phyloP scores from a whole-genome alignment of 2,329 filamentous ascomycete genomes.

The Penicillium sp. region DNA sequence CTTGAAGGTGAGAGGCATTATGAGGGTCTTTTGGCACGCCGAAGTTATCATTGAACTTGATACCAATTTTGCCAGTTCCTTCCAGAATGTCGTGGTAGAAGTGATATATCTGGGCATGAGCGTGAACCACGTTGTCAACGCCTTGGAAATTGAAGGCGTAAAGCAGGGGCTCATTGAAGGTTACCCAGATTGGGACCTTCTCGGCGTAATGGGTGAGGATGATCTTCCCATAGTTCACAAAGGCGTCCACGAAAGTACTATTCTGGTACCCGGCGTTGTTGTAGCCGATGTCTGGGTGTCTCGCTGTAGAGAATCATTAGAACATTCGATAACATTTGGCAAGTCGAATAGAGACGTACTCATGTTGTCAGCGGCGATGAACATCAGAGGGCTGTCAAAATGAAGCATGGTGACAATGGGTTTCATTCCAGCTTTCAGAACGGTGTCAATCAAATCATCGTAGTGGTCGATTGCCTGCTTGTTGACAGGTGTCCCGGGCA shows the following conservation, averaged over 20 bases:
- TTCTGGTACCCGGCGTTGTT: constrained; percentile 35
- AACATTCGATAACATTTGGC: background rate
- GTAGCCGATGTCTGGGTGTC: constrained; percentile 24
- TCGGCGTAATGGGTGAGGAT: constrained; percentile 39
- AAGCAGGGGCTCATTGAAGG: constrained; percentile 41
- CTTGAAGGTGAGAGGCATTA: constrained; percentile 24
- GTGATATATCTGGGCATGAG: constrained; percentile 36
- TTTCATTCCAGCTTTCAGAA: constrained; percentile 42
- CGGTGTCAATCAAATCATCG: constrained; percentile 46
- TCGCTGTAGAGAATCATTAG: constrained; percentile 7
- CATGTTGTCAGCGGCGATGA: constrained; percentile 19
- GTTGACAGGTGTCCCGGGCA: constrained; percentile 44
- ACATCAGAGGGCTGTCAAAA: constrained; percentile 28
- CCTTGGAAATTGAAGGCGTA: constrained; percentile 45
- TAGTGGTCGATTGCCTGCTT: constrained; percentile 47
- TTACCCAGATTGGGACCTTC: constrained; percentile 41
- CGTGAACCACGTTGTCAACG: constrained; percentile 49
- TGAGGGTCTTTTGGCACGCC: constrained; percentile 44
- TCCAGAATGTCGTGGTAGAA: constrained; percentile 41
- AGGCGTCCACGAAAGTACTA: constrained; percentile 40
- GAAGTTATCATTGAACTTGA: constrained; percentile 51
- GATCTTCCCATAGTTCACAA: constrained; percentile 39
- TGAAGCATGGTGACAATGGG: constrained; percentile 44
- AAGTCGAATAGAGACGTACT: constrained; percentile 1
- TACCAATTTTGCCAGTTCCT: constrained; percentile 41